Evolutionary conservation across 495 filamentous ascomycete species (phyloP), one percentile per base, ranked within the genome.

Genomic region (Stereocaulon alpinum): DNA sequence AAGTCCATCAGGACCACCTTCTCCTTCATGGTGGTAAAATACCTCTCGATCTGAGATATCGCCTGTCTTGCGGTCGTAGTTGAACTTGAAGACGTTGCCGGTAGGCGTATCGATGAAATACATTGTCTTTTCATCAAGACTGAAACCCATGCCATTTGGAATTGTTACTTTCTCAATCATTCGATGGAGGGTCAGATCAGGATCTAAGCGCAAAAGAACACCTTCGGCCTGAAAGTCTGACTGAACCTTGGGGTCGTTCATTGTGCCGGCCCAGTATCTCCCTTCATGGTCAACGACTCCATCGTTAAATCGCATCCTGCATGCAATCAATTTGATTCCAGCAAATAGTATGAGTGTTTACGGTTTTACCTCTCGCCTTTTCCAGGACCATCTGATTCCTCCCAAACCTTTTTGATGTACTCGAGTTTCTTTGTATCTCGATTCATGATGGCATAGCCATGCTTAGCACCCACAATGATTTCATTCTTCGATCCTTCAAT

Each of bases 191-290:
- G 68, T 75, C 55, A 80, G 68, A 66, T 86, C 83, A 4, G 81
- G 76, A 64, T 87, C 79, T 27, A 86, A 77, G 61, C 83, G 76
- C 70, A 86, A 86, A 9, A 88, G 71, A 22, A 79, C 72, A 27
- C 82, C 83, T 74, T 75, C 72, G 48, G 71, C 59, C 20, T 65
- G 62, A 1, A 65, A 71, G 18, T 64, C 56, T 44, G 50, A 12
- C 11, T 52, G 58, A 20, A 64, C 61, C 42, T 67, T 63, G 24
- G 74, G 72, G 65, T 95, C 91, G 63, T 88, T 91, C 89, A 96
- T 95, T 41, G 82, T 79, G n/a, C 89, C 88, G 10, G 88, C 78
- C 89, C 90, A 95, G 71, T 91, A 92, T 45, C 91, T 77, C 53
- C 91, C 91, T 56, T 84, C 75, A 44, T 83, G 84, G 68, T 95